Evolutionary conservation across 148 eudicot genomes (phyloP), one percentile per base, ranked within the genome.

Genomic region (Gaultheria prostrata): DNA sequence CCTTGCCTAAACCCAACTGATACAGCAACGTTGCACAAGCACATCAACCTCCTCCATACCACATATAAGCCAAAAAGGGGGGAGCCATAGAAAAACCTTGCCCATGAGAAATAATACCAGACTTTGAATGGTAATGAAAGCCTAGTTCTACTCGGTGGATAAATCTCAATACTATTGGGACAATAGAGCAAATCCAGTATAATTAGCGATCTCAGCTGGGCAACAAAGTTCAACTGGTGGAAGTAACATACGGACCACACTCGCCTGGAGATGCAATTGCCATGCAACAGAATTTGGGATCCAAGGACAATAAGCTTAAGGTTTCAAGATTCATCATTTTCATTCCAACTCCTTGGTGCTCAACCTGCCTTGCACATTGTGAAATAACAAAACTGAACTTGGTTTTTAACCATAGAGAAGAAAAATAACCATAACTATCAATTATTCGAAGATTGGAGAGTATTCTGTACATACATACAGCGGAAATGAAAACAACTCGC

Each of bases 391-490:
- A 76, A 48, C 17, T 26, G 33, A 28, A 77, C 80, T 50, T 15
- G 2, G 59, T 14, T 50, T 18, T 33, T 79, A 11, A 50, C 18
- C 49, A 9, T 30, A 18, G 20, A 76, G 32, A 61, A 46, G 80
- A 45, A 77, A 35, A 63, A 46, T 32, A 65, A 84, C 24, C 82
- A 78, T 39, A 79, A 69, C 43, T 30, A 67, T 24, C 39, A 21
- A 70, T 69, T 78, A 84, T 78, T 84, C 67, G 26, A 20, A 84
- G 65, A 82, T 18, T 48, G 82, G 2, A 59, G 32, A 78, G 32
- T 51, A 50, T 78, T 78, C 82, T 84, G 85, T 84, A 84, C 85
- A 84, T 67, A 59, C 18, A 67, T 65, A 45, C 8, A 30, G 14
- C 74, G 32, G 32, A 17, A 83, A 46, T 0, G 53, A 72, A 78